These are phyloP conservation scores for Trichoderma guizhouense DNA, from an alignment of 2,329 filamentous ascomycete species.

Conservation along the genomic window DNA sequence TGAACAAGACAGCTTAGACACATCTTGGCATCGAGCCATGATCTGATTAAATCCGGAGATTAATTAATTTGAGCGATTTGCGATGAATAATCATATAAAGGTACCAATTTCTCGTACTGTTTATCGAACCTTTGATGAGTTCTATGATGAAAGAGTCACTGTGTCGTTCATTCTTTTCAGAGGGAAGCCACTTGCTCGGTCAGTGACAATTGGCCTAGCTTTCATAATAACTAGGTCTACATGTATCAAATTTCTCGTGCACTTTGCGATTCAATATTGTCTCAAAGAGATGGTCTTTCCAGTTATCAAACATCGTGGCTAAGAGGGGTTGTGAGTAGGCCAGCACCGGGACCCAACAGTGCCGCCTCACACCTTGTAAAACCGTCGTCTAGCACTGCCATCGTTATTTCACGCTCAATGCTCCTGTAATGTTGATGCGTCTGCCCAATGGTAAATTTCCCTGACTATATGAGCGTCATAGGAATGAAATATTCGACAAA, in stretches of 20 bases:
- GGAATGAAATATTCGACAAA: rapidly evolving
- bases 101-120: background rate
- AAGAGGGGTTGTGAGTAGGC: background rate
- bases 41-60: background rate
- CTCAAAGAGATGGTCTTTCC: background rate
- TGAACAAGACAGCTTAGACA: background rate
- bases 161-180: background rate
- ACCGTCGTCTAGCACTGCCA: background rate
- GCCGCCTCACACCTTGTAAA: background rate
- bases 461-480: rapidly evolving
- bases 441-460: rapidly evolving
- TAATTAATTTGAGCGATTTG: background rate
- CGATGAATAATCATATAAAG: background rate
- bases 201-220: background rate
- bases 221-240: background rate
- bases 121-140: background rate
- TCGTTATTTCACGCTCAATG: background rate
- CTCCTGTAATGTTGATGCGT: background rate
- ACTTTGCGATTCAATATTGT: background rate
- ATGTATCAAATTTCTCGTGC: background rate
- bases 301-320: background rate
- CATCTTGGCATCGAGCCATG: background rate
- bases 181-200: background rate
- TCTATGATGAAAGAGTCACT: background rate
- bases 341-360: background rate